Percentiles rank a stretch among this genome's conserved stretches.
Evolutionary conservation across 2,329 filamentous ascomycete genomes (phyloP).

Genomic region (Teratosphaeria pseudoeucalypti): DNA sequence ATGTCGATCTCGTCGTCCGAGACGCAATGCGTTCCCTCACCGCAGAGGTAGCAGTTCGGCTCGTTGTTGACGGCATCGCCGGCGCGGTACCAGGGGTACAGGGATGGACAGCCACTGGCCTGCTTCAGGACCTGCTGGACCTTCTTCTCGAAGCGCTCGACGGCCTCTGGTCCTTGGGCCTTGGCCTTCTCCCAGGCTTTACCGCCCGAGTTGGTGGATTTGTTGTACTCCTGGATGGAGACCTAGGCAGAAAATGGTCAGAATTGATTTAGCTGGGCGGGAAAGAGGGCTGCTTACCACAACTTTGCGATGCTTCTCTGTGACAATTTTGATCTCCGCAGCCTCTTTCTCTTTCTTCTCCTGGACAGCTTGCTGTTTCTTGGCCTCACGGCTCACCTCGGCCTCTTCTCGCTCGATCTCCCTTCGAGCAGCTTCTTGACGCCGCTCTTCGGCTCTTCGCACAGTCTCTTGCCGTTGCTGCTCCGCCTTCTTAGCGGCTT

Average conservation of each 20-base stretch:
- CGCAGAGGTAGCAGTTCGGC: neutral
- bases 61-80: neutral
- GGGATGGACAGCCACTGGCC: neutral
- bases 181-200: neutral
- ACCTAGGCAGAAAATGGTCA: neutral
- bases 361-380: neutral
- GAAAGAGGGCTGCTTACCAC: neutral
- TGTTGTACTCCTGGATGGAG: neutral
- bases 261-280: neutral
- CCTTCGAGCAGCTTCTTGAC: neutral
- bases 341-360: neutral
- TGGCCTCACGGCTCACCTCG: neutral
- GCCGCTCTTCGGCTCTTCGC: neutral
- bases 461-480: neutral
- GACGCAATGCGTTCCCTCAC: neutral
- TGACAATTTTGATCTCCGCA: neutral
- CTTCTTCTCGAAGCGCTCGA: neutral
- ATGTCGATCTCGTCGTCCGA: neutral
- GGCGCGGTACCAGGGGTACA: neutral
- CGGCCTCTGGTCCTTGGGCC: neutral
- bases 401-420: neutral
- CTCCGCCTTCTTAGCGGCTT: neutral
- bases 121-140: neutral
- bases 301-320: neutral
- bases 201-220: neutral